phyloP scores from a whole-genome alignment of 257 asterid species.

The Salvia miltiorrhiza region DNA sequence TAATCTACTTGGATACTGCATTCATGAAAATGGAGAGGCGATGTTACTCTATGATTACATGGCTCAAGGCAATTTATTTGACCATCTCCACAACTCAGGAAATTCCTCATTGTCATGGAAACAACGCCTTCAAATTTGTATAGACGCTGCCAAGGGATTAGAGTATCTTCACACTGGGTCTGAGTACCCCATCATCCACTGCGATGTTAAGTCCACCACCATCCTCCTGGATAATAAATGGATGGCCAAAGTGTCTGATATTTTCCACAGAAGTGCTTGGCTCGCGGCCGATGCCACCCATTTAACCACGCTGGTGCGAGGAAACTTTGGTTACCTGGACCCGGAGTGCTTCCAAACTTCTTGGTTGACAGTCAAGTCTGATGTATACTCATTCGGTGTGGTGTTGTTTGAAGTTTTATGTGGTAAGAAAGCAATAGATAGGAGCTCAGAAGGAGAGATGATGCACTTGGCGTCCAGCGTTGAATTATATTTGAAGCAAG shows the following conservation, averaged over 20 bases:
- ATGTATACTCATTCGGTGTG: background rate
- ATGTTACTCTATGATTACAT: too few relatives aligned
- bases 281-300: background rate
- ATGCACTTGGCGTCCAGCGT: too few relatives aligned
- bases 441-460: slow-evolving; percentile 22
- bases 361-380: background rate
- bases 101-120: background rate
- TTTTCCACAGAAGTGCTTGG: background rate
- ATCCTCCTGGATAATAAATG: background rate
- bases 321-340: slow-evolving; percentile 36
- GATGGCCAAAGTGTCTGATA: background rate
- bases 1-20: too few relatives aligned
- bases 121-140: background rate
- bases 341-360: too few relatives aligned
- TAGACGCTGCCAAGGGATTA: background rate
- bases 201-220: background rate
- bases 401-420: slow-evolving; percentile 19
- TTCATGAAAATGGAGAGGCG: too few relatives aligned
- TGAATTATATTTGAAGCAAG: too few relatives aligned
- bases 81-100: too few relatives aligned
- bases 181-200: background rate
- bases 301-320: slow-evolving; percentile 44
- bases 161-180: background rate
- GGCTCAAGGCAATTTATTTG: too few relatives aligned
- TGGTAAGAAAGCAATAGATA: slow-evolving; percentile 33